phyloP scores from a whole-genome alignment of 306 rosid species.

The Acacia crassicarpa region DNA sequence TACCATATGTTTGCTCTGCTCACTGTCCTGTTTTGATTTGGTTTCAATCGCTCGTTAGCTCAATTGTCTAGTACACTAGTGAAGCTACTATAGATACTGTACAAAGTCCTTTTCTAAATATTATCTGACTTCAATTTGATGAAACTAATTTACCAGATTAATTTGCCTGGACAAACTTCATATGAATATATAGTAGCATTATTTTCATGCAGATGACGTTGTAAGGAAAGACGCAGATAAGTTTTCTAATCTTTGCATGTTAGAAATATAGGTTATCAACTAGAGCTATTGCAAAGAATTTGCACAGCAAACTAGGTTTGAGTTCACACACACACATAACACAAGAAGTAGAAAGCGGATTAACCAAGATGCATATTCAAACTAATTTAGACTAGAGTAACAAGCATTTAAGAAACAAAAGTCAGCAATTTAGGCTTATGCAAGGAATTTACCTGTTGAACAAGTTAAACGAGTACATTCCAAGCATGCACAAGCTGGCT shows the following conservation, averaged over 20 bases:
- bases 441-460: slow-evolving; percentile 65
- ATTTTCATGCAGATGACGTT: no score
- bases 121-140: no score
- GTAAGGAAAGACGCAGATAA: not conserved
- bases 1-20: no score
- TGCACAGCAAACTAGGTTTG: not conserved
- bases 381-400: slow-evolving; percentile 6
- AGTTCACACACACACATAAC: not conserved
- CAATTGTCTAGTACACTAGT: no score
- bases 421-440: slow-evolving; percentile 15
- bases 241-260: not conserved
- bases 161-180: no score
- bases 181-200: no score
- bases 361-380: slow-evolving; percentile 15
- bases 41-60: no score
- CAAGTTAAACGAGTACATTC: slow-evolving; percentile 74
- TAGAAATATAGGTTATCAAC: not conserved
- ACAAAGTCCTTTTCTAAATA: no score
- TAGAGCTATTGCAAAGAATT: not conserved
- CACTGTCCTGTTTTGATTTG: no score
- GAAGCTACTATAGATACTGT: no score
- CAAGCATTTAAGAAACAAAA: slow-evolving; percentile 17
- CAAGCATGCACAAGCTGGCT: slow-evolving; percentile 86
- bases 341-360: not conserved
- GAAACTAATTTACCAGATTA: no score